Conservation (phyloP, 805 yeast genomes). For the Metschnikowia lunata region DNA sequence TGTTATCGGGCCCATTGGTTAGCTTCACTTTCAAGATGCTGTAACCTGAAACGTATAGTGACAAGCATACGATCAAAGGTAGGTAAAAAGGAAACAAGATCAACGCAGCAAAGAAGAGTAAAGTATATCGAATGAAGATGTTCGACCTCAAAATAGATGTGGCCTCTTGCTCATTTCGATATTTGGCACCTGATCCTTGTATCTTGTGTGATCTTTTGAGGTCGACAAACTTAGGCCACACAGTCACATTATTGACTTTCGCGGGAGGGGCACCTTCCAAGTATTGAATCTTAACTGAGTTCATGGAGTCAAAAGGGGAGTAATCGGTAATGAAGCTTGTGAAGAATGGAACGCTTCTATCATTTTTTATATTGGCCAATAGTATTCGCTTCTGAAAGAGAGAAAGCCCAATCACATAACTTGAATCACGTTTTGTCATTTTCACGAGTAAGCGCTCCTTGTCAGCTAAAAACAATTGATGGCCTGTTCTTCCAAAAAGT, state of each 20-base stretch:
- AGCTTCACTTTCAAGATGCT: conserved; percentile 35
- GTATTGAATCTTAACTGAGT: conserved; percentile 43
- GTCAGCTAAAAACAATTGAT: conserved; percentile 35
- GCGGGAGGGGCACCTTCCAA: conserved; percentile 43
- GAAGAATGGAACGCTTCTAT: conserved; percentile 83
- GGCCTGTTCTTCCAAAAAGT: conserved; percentile 36
- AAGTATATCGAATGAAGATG: conserved; percentile 20
- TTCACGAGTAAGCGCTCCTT: conserved; percentile 43
- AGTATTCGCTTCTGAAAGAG: conserved; percentile 54
- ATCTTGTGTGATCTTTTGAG: conserved; percentile 29
- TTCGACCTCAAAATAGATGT: conserved; percentile 33
- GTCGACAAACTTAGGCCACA: conserved; percentile 52
- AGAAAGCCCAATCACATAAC: conserved; percentile 51
- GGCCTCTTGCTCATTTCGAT: conserved; percentile 34
- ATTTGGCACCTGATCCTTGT: conserved; percentile 10
- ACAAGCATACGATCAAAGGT: conserved; percentile 39
- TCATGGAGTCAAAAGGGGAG: conserved; percentile 67
- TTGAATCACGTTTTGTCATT: conserved; percentile 49
- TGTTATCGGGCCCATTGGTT: conserved; percentile 21
- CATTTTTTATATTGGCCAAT: conserved; percentile 75
- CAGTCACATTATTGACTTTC: conserved; percentile 32
- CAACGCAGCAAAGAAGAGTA: conserved; percentile 23
- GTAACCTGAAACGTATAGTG: conserved; percentile 35
- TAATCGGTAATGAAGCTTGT: conserved; percentile 72
- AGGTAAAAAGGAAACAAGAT: conserved; percentile 48